Evolutionary conservation across 1,139 yeast species (phyloP).

Genomic region (Saccharomyces hybrid): DNA sequence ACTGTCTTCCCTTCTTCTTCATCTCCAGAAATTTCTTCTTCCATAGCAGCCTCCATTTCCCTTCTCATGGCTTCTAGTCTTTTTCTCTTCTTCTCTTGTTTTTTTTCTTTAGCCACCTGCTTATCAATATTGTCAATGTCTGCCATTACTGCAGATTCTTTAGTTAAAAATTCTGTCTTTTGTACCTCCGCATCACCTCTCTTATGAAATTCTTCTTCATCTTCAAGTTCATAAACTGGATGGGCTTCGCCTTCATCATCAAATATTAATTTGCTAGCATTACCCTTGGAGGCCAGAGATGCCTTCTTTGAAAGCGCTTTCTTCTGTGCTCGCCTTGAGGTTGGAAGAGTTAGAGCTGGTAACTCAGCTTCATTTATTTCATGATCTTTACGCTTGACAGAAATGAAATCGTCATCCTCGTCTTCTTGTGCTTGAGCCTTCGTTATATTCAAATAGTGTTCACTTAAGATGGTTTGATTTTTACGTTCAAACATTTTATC

Average conservation of each 20-base stretch:
- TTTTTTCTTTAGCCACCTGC: slow-evolving; percentile 69
- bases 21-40: slow-evolving; percentile 30
- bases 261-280: slow-evolving; percentile 71
- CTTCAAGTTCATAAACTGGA: slow-evolving; percentile 85
- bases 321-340: slow-evolving; percentile 82
- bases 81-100: slow-evolving; percentile 81
- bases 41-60: slow-evolving; percentile 37
- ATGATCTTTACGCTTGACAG: slow-evolving; percentile 71
- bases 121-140: slow-evolving; percentile 73
- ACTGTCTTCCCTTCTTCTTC: slow-evolving; percentile 17
- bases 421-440: slow-evolving; percentile 37
- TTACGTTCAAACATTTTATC: slow-evolving; percentile 94
- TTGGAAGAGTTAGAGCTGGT: slow-evolving; percentile 52
- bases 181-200: slow-evolving; percentile 69
- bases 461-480: slow-evolving; percentile 87
- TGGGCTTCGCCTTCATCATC: slow-evolving; percentile 94
- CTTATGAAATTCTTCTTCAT: slow-evolving; percentile 75
- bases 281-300: slow-evolving; percentile 52
- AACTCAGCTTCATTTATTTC: slow-evolving; percentile 54
- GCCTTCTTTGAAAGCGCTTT: slow-evolving; percentile 82
- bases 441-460: slow-evolving; percentile 72
- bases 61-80: slow-evolving; percentile 73
- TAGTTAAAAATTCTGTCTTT: slow-evolving; percentile 55
- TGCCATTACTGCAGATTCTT: slow-evolving; percentile 63
- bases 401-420: slow-evolving; percentile 71